phyloP scores from a whole-genome alignment of 345 rosid species.

The Populus ilicifolia region DNA sequence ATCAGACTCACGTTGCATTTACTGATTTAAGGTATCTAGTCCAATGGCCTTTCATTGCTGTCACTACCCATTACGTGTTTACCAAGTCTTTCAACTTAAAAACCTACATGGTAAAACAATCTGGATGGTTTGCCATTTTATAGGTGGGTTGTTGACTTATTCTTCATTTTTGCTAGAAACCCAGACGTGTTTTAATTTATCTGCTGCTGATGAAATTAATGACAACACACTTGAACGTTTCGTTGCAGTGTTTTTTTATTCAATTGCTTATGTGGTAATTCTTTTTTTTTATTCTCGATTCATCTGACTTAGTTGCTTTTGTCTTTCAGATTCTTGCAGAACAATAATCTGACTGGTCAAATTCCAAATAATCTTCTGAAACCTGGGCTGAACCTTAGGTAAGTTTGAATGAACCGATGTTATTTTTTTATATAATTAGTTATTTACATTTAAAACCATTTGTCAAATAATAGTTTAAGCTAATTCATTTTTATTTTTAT shows the following conservation, averaged over 20 bases:
- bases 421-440: neutral
- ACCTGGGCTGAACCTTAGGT: conserved; percentile 58
- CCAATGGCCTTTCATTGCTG: neutral
- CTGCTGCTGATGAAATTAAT: neutral
- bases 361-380: conserved; percentile 52
- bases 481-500: conserved; percentile 2
- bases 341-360: conserved; percentile 79
- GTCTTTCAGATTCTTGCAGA: conserved; percentile 66
- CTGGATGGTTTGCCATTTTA: neutral
- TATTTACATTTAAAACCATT: neutral
- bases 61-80: neutral
- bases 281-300: conserved; percentile 8
- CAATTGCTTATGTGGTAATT: neutral
- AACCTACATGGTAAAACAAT: neutral
- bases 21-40: neutral
- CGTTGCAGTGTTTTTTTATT: neutral
- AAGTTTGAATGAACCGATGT: conserved; percentile 12
- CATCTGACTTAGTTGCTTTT: conserved; percentile 13
- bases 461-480: conserved; percentile 7
- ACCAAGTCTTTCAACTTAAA: neutral
- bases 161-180: neutral
- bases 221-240: neutral
- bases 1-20: neutral
- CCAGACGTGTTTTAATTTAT: neutral
- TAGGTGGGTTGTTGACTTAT: neutral